phyloP scores from a whole-genome alignment of 345 rosid genomes.

The Eucalyptus guilfoylei region DNA sequence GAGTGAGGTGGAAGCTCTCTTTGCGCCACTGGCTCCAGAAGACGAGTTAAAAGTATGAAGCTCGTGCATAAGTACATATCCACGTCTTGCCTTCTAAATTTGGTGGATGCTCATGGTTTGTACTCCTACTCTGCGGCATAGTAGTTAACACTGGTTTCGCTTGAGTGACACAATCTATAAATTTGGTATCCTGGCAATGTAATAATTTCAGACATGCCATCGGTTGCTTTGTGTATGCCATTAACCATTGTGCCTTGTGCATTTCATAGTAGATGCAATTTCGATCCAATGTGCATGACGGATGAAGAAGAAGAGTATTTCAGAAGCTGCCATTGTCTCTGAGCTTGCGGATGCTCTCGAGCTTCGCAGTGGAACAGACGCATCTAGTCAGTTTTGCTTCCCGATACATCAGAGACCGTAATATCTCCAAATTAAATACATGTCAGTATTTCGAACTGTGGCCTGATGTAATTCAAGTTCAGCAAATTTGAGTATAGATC shows the following conservation, averaged over 20 bases:
- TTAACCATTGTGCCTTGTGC: neutral
- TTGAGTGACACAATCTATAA: neutral
- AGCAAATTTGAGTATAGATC: neutral
- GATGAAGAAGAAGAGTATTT: neutral
- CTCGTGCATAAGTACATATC: neutral
- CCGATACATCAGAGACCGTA: neutral
- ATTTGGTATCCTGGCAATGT: neutral
- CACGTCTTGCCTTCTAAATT: neutral
- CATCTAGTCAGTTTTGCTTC: neutral
- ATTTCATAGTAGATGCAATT: neutral
- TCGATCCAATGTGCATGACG: neutral
- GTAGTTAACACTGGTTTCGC: neutral
- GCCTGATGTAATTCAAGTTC: neutral
- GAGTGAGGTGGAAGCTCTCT: constrained; percentile 57
- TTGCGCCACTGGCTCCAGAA: constrained; percentile 41
- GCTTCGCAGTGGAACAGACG: neutral
- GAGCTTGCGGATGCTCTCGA: neutral
- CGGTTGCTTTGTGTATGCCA: neutral
- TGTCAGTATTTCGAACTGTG: neutral
- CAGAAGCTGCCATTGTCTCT: neutral
- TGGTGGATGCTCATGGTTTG: neutral
- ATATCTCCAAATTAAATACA: neutral
- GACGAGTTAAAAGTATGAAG: constrained; percentile 44
- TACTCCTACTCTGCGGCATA: neutral
- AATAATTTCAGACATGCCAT: neutral